Base-by-base conservation (phyloP, 495 filamentous ascomycete genomes). In the Penicillium alfredii region DNA sequence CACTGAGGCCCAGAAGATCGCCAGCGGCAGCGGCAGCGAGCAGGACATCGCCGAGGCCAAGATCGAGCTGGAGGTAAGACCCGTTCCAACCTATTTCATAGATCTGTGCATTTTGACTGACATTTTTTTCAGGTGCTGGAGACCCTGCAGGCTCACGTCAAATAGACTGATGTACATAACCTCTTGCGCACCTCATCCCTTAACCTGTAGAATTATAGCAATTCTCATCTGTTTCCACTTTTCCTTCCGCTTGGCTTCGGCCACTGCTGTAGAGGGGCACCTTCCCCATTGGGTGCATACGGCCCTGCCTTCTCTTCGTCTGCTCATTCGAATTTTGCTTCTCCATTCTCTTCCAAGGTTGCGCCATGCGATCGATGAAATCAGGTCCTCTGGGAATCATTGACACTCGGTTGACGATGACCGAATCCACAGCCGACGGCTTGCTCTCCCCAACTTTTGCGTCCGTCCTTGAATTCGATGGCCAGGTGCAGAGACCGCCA, bases 1-100 rank as follows among this genome's bases (percentile, higher is more conserved):
- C 44, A 63, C 82, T 35, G 92, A 99, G 71, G 86, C 90, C 42
- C 85, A 94, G 71, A 96, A 94, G 80, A 84, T 97, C 64, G 87
- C 83, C 42, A 74, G 68, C 58, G 92, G 92, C 49, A 78, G 73
- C 56, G 92, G 92, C 53, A 95, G 88, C 62, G 92, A 97, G 77
- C 84, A 88, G 68, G 92, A 99, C 58, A 85, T 95, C 64, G 89
- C 88, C 38, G 92, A 97, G 78, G 92, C 92, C 39, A 96, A 92
- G 76, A 86, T 97, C 60, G 93, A 99, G 74, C 69, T 99, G 46
- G 92, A 97, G 84, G 92, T 95, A 69, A 44, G 73, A 51, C n/a
- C n/a, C n/a, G n/a, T n/a, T n/a, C n/a, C n/a, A n/a, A n/a, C n/a
- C n/a, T n/a, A n/a, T n/a, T n/a, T n/a, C n/a, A n/a, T n/a, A n/a